phyloP scores from a whole-genome alignment of 73 alveolate genomes.

The Blepharisma japonicum region DNA sequence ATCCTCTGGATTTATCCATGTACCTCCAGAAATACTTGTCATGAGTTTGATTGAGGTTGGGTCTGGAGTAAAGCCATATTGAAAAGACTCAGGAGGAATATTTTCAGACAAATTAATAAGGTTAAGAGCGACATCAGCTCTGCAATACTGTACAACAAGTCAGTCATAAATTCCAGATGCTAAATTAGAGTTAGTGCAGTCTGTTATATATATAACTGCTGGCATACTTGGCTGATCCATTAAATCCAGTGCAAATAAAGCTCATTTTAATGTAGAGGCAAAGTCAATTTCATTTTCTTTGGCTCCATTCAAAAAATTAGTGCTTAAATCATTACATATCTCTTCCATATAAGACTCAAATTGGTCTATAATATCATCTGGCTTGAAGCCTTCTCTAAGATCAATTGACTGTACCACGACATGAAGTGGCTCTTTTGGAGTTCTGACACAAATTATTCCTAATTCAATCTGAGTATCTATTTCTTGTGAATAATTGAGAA shows the following conservation, averaged over 20 bases:
- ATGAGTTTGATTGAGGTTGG: not conserved
- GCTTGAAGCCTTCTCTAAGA: not conserved
- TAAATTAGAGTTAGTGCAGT: not conserved
- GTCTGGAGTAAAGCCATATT: constrained; percentile 8
- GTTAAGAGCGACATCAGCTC: constrained; percentile 7
- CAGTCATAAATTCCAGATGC: constrained; percentile 20
- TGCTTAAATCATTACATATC: not conserved
- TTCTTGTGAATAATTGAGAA: no score
- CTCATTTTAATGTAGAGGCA: not conserved
- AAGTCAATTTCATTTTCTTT: not conserved
- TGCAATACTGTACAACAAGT: constrained; percentile 10
- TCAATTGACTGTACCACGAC: constrained; percentile 7
- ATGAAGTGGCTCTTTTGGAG: not conserved
- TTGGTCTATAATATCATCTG: not conserved
- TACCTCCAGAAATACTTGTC: not conserved
- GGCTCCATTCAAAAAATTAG: not conserved
- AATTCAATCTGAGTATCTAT: not conserved
- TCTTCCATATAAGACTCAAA: no score
- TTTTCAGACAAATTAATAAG: not conserved
- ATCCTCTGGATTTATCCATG: not conserved
- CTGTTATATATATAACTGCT: not conserved
- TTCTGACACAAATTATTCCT: constrained; percentile 4
- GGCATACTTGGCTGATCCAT: constrained; percentile 10
- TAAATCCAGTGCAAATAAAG: not conserved
- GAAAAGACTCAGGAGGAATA: no score